Base-by-base conservation (phyloP, 2,329 filamentous ascomycete species). In the Rutstroemia sp. region DNA sequence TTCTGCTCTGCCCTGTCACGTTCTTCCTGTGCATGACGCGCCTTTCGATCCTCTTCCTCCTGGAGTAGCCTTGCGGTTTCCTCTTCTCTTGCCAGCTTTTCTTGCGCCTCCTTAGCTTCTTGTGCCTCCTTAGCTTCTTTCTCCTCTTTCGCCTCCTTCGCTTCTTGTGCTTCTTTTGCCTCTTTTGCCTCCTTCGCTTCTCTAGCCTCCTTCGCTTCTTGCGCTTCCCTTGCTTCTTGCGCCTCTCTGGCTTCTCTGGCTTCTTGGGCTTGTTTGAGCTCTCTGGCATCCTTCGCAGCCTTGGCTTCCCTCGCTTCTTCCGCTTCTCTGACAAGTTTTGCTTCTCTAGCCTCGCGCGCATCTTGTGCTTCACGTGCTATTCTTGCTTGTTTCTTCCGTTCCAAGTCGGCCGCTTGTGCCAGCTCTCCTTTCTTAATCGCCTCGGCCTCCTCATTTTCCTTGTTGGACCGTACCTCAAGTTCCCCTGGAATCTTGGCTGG, bases 1-100 rank as follows among this genome's bases (percentile, higher is more conserved):
- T 67, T 65, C 58, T 70, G 67, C 40, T 72, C 70, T 58, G 73
- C 72, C 52, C 66, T 60, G 5, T 63, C 62, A 23, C 66, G 62
- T 19, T 67, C 67, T 25, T 64, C 63, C 54, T 64, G 54, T 12
- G 61, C 58, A 25, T 67, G 66, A 21, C 61, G 61, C 54, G 64
- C 63, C 42, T 64, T 67, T 17, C 58, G 57, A 36, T 66, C 63
- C 2, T 61, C 59, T 51, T 69, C 67, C 48, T 69, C 65, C 48
- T 60, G 58, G 23, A 60, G 55, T 19, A 58, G 63, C 47, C 66
- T 68, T 54, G 69, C 54, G 46, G 17, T 66, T 38, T 74, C 70
- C 56, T 73, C 71, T 46, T 70, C 64, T 3, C 69, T 69, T 12
- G 54, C 60, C 10, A 61, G 60, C 45, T 61, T 58, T 54, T 69